These are phyloP conservation scores for Phytopythium sindhum DNA, from an alignment of 352 stramenopile genomes.

Conservation along the genomic window DNA sequence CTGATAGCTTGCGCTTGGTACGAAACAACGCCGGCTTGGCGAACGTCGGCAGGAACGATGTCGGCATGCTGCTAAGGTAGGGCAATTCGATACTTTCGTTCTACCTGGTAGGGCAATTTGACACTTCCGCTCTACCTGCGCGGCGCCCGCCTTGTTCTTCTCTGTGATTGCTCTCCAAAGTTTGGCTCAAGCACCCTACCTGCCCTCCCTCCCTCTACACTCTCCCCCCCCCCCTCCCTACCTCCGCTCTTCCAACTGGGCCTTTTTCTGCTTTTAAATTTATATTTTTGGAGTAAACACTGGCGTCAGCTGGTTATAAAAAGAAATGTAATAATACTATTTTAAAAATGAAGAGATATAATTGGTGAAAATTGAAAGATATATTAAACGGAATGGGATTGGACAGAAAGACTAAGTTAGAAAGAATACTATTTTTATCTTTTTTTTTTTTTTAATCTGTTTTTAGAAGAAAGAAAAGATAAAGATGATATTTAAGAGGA, in stretches of 20 bases:
- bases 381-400: background rate
- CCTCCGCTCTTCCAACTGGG: too few relatives aligned
- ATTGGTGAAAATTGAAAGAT: background rate
- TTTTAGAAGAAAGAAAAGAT: background rate
- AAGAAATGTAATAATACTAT: background rate
- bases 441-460: background rate
- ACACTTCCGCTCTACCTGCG: background rate
- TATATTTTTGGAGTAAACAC: background rate
- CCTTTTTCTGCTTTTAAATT: background rate
- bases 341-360: background rate
- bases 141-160: background rate
- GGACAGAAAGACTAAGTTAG: background rate
- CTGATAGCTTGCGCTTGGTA: constrained; percentile 66
- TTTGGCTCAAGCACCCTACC: too few relatives aligned
- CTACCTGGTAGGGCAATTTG: background rate
- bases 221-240: too few relatives aligned
- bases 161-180: background rate
- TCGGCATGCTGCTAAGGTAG: constrained; percentile 13
- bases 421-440: too few relatives aligned
- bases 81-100: background rate
- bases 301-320: background rate
- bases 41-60: constrained; percentile 35
- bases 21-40: constrained; percentile 24
- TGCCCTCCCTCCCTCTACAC: too few relatives aligned
- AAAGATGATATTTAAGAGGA: background rate